Evolutionary conservation across 176 grass and related monocot species (phyloP).

Genomic region (Neostapfia colusana): DNA sequence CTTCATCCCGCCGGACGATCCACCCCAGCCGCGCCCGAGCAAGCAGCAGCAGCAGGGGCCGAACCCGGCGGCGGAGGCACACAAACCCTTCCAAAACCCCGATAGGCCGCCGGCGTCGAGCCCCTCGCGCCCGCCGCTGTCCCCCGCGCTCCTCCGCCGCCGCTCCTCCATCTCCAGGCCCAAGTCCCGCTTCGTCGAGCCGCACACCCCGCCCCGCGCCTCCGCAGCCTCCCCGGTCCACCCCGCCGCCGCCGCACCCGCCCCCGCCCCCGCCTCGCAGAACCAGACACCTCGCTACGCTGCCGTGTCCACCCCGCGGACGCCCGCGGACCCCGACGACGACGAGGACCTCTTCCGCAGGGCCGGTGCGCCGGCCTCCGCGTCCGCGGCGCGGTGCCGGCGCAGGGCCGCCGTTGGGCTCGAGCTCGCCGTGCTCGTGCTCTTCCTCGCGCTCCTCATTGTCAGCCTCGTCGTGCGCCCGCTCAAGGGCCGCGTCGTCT

Average conservation of each 20-base stretch:
- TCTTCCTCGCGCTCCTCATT: conserved; percentile 64
- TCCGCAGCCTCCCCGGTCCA: conserved; percentile 3
- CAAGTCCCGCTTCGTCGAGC: conserved; percentile 77
- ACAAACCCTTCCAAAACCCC: conserved; percentile 30
- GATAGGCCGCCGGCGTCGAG: conserved; percentile 13
- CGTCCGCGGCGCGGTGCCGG: conserved; percentile 31
- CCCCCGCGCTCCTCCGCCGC: conserved; percentile 52
- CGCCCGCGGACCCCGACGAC: conserved; percentile 58
- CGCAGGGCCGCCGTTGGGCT: conserved; percentile 43
- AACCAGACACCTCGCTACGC: neutral
- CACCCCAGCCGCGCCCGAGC: neutral
- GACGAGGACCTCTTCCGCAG: conserved; percentile 73
- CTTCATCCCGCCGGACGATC: conserved; percentile 39
- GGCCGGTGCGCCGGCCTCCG: conserved; percentile 9
- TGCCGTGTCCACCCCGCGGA: conserved; percentile 53
- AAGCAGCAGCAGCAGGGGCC: neutral
- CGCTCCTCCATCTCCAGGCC: conserved; percentile 61
- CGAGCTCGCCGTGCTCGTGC: conserved; percentile 59
- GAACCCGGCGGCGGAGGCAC: neutral
- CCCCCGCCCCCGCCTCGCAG: neutral
- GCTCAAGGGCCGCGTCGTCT: conserved; percentile 45
- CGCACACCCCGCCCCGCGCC: conserved; percentile 25
- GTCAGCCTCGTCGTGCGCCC: conserved; percentile 55
- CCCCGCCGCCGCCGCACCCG: neutral
- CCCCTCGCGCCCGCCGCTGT: conserved; percentile 5